phyloP scores from a whole-genome alignment of 805 yeast genomes.

The Naumovozyma baii region DNA sequence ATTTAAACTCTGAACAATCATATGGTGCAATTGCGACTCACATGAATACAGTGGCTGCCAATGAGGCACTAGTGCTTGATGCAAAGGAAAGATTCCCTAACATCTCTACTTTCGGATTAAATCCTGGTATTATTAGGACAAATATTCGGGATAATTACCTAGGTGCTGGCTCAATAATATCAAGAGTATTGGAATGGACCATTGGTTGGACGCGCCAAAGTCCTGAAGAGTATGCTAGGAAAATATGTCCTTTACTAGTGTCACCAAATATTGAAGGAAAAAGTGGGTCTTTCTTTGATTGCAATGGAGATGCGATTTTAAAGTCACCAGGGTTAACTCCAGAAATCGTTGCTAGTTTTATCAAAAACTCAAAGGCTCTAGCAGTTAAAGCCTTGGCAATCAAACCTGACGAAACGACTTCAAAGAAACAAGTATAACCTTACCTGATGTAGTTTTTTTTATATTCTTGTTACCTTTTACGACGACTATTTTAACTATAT shows the following conservation, averaged over 20 bases:
- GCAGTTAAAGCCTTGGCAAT: slow-evolving; percentile 1
- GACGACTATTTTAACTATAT: not conserved
- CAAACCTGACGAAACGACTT: not conserved
- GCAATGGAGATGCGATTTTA: slow-evolving; percentile 22
- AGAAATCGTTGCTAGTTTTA: slow-evolving; percentile 23
- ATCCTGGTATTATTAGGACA: slow-evolving; percentile 34
- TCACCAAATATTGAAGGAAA: slow-evolving; percentile 23
- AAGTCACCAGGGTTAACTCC: slow-evolving; percentile 25
- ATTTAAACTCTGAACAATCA: slow-evolving; percentile 28
- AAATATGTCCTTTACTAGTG: slow-evolving; percentile 26
- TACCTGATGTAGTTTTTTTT: not conserved
- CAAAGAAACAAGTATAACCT: not conserved
- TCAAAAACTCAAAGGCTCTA: slow-evolving; percentile 18
- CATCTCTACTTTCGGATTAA: slow-evolving; percentile 30
- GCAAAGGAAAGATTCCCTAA: slow-evolving; percentile 14
- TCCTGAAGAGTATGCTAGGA: slow-evolving; percentile 30
- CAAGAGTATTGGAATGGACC: slow-evolving; percentile 21
- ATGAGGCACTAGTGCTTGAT: slow-evolving; percentile 30
- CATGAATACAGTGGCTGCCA: slow-evolving; percentile 37
- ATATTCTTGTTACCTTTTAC: not conserved
- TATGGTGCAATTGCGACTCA: slow-evolving; percentile 29
- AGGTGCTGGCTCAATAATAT: slow-evolving; percentile 25
- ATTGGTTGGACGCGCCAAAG: slow-evolving; percentile 28
- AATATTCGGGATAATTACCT: slow-evolving; percentile 28
- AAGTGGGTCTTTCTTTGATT: slow-evolving; percentile 28